phyloP scores from a whole-genome alignment of 768 basidiomycete genomes.

The Dendrothele bispora region DNA sequence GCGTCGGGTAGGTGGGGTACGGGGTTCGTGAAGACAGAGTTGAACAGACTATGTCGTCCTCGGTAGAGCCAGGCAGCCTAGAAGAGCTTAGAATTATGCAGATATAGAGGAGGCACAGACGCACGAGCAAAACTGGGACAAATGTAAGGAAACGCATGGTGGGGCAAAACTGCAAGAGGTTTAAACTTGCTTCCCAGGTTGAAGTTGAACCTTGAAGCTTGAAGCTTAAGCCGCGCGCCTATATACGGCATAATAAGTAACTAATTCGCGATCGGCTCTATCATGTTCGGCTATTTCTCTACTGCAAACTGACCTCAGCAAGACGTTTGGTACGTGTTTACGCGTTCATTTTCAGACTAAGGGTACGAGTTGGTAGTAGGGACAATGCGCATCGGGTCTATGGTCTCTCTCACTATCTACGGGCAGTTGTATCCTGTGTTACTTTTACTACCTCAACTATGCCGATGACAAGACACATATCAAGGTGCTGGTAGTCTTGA shows the following conservation, averaged over 20 bases:
- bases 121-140: background rate
- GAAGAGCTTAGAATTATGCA: constrained; percentile 26
- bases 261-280: too few relatives aligned
- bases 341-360: too few relatives aligned
- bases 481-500: constrained; percentile 32
- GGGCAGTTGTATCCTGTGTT: constrained; percentile 47
- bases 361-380: too few relatives aligned
- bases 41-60: constrained; percentile 38
- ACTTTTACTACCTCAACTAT: constrained; percentile 38
- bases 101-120: constrained; percentile 45
- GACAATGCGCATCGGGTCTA: too few relatives aligned
- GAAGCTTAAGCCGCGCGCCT: too few relatives aligned
- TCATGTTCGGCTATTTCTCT: too few relatives aligned
- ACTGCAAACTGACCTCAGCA: too few relatives aligned
- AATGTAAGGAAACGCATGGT: background rate
- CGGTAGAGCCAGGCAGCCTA: constrained; percentile 30
- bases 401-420: constrained; percentile 17
- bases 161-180: too few relatives aligned
- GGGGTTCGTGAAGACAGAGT: constrained; percentile 42
- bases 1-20: constrained; percentile 46
- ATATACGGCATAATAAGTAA: too few relatives aligned
- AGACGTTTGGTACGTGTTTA: too few relatives aligned
- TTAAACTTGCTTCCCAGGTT: too few relatives aligned
- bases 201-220: too few relatives aligned
- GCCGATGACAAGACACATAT: constrained; percentile 13